phyloP scores from a whole-genome alignment of 2,329 filamentous ascomycete species.

The Paecilomyces dactylethromorphus region DNA sequence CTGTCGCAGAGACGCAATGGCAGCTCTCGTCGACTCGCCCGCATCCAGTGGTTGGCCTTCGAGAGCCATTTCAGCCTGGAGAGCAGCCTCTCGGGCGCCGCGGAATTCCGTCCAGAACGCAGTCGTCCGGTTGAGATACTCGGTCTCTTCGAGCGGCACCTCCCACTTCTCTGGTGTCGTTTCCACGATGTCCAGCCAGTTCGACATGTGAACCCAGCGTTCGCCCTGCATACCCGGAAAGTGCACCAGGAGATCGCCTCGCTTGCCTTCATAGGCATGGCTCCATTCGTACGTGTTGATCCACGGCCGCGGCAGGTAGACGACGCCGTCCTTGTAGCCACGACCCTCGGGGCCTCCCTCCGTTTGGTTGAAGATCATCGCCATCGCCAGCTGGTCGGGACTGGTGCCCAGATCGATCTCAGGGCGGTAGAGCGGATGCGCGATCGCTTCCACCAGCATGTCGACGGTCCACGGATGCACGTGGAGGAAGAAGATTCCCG shows the following conservation, averaged over 20 bases:
- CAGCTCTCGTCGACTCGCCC: constrained; percentile 11
- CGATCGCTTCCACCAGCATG: constrained; percentile 19
- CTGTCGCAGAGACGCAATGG: constrained; percentile 13
- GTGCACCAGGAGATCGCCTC: constrained; percentile 23
- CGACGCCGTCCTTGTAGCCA: constrained; percentile 11
- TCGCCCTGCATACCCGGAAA: constrained; percentile 19
- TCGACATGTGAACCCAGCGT: constrained; percentile 18
- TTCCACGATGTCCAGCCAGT: constrained; percentile 19
- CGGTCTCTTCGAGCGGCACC: constrained; percentile 15
- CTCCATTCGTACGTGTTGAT: constrained; percentile 21
- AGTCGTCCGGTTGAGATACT: constrained; percentile 10
- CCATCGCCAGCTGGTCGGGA: constrained; percentile 17
- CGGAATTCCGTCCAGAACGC: constrained; percentile 16
- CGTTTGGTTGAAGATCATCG: constrained; percentile 13
- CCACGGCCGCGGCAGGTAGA: constrained; percentile 17
- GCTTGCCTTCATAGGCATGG: constrained; percentile 18
- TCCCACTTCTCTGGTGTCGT: constrained; percentile 14
- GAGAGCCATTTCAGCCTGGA: background rate
- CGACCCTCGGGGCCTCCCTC: constrained; percentile 8
- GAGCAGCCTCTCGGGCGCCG: constrained; percentile 10
- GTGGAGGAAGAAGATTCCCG: constrained; percentile 24
- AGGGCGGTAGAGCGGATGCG: constrained; percentile 16
- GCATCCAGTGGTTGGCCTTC: constrained; percentile 3
- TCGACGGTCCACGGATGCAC: constrained; percentile 24
- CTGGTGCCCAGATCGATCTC: constrained; percentile 9